A percentile compares a stretch with the other conserved stretches of the same genome.
Evolutionary conservation across 2,329 filamentous ascomycete species (phyloP).

Genomic region (Pseudogymnoascus sp.): DNA sequence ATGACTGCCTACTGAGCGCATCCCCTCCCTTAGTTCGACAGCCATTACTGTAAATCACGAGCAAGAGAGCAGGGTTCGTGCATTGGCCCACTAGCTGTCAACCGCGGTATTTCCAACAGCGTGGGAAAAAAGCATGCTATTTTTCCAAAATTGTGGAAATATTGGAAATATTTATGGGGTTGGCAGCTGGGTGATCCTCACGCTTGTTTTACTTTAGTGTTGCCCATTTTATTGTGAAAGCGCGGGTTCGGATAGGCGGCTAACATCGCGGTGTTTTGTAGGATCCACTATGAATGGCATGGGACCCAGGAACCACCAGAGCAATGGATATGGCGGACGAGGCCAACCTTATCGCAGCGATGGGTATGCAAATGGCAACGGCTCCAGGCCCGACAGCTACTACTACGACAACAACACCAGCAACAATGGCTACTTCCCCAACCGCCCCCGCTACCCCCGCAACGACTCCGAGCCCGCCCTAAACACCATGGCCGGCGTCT

Average conservation of each 20-base stretch:
- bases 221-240: background rate
- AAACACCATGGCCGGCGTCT: conserved; percentile 21
- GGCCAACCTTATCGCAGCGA: conserved; percentile 22
- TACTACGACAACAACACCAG: conserved; percentile 27
- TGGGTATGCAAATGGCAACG: conserved; percentile 10
- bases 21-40: background rate
- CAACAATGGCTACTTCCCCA: conserved; percentile 25
- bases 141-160: background rate
- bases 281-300: conserved; percentile 25
- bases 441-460: conserved; percentile 26
- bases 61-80: background rate
- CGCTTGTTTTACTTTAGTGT: background rate
- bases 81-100: background rate
- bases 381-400: conserved; percentile 37
- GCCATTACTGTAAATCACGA: background rate
- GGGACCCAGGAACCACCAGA: conserved; percentile 23
- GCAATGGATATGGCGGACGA: conserved; percentile 28
- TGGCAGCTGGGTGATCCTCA: background rate
- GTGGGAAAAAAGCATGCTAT: background rate
- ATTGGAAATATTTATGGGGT: conserved; percentile 1
- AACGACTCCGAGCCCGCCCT: conserved; percentile 26
- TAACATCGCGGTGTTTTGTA: conserved; percentile 15
- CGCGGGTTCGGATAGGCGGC: background rate
- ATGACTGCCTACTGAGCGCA: background rate
- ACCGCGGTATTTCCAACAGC: background rate